Evolutionary conservation across 805 yeast genomes (phyloP).

Genomic region (Saccharomycopsis malanga): DNA sequence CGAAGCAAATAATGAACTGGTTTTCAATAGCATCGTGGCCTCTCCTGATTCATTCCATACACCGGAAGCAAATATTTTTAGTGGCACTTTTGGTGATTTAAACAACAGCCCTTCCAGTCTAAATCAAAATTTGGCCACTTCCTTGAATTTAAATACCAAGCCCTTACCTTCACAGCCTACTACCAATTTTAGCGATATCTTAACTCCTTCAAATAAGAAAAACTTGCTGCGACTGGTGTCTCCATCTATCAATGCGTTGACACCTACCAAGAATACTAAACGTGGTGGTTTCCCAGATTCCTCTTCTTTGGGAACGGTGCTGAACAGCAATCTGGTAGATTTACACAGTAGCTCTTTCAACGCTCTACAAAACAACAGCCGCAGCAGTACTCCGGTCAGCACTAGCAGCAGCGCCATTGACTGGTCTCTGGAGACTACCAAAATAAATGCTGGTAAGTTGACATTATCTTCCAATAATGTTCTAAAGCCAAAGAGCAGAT

Average conservation of each 20-base stretch:
- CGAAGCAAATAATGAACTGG: background rate
- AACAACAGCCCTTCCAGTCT: background rate
- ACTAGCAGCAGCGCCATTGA: slow-evolving; percentile 19
- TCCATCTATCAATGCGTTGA: background rate
- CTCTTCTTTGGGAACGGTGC: background rate
- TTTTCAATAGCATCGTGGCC: background rate
- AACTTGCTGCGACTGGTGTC: background rate
- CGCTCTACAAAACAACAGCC: background rate
- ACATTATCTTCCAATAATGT: slow-evolving; percentile 10
- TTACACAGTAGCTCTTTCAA: background rate
- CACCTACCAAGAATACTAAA: background rate
- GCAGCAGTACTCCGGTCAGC: background rate
- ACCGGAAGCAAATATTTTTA: background rate
- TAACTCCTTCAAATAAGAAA: background rate
- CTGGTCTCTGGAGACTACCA: slow-evolving; percentile 24
- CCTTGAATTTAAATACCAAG: background rate
- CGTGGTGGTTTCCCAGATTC: too few relatives aligned
- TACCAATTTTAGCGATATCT: background rate
- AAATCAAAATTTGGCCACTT: background rate
- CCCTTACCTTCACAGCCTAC: background rate
- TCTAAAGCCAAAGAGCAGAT: slow-evolving; percentile 4
- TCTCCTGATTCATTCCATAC: background rate
- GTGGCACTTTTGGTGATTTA: background rate
- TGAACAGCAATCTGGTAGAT: background rate
- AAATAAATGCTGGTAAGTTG: slow-evolving; percentile 18